Base-by-base conservation (phyloP, 352 stramenopile genomes). In the Hyaloperonospora arabidopsidis region DNA sequence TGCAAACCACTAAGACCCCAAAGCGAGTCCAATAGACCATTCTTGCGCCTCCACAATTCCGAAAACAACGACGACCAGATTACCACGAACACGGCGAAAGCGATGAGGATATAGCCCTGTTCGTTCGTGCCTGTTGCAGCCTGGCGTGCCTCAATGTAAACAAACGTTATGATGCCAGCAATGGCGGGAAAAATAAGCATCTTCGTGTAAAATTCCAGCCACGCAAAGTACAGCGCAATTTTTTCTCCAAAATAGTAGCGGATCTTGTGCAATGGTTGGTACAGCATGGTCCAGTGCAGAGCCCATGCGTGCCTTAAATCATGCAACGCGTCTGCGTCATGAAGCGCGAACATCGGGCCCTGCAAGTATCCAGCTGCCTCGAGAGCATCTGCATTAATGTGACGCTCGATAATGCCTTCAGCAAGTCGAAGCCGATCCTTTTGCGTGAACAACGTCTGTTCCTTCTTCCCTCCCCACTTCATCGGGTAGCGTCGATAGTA, bases 121-220 rank as follows among this genome's bases (percentile, higher is more conserved):
- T 82, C 57, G 36, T 78, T 80, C 25, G 68, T 63, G 25, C 59
- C 67, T 6, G 55, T 69, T n/a, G 56, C 64, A 13, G 70, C 54
- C 14, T 78, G 49, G 2, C 67, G 65, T 5, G 59, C 74, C 56
- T 87, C 64, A 15, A 86, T 63, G 10, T 84, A 78, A 12, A 67
- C 52, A 50, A 79, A 93, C 14, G 91, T 87, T 45, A 89, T 77
- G 45, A 95, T 70, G 14, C 88, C 88, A 0, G 81, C 64, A 8
- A 93, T 74, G 8, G 78, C 65, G 12, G 87, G 85, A 35, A 94
- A 75, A 1, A 95, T 18, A 3, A 97, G 72, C 82, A 94, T 93
- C 70, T 93, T 93, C n/a, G 87, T 96, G 72, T 96, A 96, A 52
- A 95, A 96, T 10, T 87, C 86, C 28, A 97, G 72, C 77, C 86